Evolutionary conservation across 164 flowering plant species (phyloP).

Genomic region (Saururus chinensis): DNA sequence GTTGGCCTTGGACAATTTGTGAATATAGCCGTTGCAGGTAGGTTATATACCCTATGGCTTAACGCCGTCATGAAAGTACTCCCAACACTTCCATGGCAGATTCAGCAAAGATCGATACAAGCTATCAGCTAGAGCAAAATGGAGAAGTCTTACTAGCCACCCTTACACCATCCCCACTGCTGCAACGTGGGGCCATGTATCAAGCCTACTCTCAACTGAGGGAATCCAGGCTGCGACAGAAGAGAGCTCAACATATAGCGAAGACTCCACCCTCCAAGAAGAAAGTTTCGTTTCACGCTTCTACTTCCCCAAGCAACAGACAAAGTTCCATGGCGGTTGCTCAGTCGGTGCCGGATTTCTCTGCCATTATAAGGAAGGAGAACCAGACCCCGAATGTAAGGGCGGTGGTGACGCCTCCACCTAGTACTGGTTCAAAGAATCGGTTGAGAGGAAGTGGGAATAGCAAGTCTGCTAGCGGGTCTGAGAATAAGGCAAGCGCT

Average conservation of each 20-base stretch:
- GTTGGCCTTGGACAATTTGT: not conserved
- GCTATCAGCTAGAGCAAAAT: not conserved
- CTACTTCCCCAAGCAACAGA: slow-evolving; percentile 1
- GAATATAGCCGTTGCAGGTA: not conserved
- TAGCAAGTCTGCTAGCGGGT: slow-evolving; percentile 54
- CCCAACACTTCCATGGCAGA: slow-evolving; percentile 3
- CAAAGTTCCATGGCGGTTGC: slow-evolving; percentile 30
- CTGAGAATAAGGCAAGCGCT: slow-evolving; percentile 31
- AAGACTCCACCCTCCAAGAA: slow-evolving; percentile 36
- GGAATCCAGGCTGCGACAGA: slow-evolving; percentile 39
- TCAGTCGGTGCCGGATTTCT: slow-evolving; percentile 76
- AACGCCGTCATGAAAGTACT: not conserved
- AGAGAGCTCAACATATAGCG: slow-evolving; percentile 7
- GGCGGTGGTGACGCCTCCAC: slow-evolving; percentile 33
- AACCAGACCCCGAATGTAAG: slow-evolving; percentile 44
- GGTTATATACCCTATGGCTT: not conserved
- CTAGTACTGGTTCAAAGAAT: slow-evolving; percentile 17
- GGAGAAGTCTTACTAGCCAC: slow-evolving; percentile 1
- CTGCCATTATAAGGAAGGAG: slow-evolving; percentile 55
- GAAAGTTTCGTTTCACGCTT: slow-evolving; percentile 35
- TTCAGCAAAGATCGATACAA: not conserved
- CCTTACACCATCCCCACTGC: slow-evolving; percentile 2
- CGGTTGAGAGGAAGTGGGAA: slow-evolving; percentile 25
- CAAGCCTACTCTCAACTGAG: slow-evolving; percentile 47
- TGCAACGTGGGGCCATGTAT: slow-evolving; percentile 49